Percentiles rank a stretch among this genome's conserved stretches.
phyloP scores from a whole-genome alignment of 441 rosid species.

The Erodium texanum region DNA sequence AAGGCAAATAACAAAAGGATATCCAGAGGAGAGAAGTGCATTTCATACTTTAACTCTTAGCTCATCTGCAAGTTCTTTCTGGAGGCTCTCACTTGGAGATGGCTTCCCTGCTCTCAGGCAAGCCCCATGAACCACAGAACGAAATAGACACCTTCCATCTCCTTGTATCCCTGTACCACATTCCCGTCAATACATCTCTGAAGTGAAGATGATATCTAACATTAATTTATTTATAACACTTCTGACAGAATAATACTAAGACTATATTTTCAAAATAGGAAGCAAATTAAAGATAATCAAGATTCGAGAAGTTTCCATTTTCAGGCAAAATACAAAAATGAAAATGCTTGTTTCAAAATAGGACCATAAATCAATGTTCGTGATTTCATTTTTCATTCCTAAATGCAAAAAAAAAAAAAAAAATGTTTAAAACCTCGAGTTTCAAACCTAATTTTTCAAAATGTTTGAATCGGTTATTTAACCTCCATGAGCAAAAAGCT shows the following conservation, averaged over 20 bases:
- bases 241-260: background rate
- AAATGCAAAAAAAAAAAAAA: background rate
- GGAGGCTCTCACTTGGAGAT: conserved; percentile 41
- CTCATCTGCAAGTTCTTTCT: conserved; percentile 59
- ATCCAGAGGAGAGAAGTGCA: background rate
- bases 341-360: background rate
- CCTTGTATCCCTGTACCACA: conserved; percentile 43
- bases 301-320: background rate
- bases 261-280: background rate
- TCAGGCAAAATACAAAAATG: background rate
- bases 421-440: background rate
- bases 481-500: background rate
- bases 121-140: conserved; percentile 57
- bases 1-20: background rate
- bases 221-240: background rate
- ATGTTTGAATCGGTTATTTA: background rate
- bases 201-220: background rate
- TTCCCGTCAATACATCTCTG: conserved; percentile 4
- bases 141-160: conserved; percentile 70
- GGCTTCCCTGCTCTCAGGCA: conserved; percentile 46
- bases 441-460: background rate
- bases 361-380: background rate
- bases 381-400: background rate
- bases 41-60: conserved; percentile 45
- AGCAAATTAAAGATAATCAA: background rate